Evolutionary conservation across 23 red algal species (phyloP), one percentile per base, ranked within the genome.

Genomic region (Gracilaria domingensis): DNA sequence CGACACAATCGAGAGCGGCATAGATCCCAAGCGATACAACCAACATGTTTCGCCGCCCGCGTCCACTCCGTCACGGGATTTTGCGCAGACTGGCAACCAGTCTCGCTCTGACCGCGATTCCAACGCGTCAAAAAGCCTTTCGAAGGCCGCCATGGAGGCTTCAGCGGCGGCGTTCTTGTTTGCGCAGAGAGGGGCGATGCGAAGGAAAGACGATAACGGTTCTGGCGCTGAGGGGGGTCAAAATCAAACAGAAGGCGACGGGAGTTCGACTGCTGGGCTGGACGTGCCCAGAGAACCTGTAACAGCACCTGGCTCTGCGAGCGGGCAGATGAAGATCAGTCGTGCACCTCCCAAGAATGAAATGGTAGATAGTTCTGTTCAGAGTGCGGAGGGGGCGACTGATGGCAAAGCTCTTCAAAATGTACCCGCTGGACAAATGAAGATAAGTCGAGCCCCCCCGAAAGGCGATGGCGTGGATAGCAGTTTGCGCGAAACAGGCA

Each of bases 1-100:
- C 8, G 28, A 84, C 66, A 77, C 64, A 8, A 87, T 87, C 44
- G 84, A 87, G 67, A 87, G 84, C 49, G 84, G 84, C 33, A 59
- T 87, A 14, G 84, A 73, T 28, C 72, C 72, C 2, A 49, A 24
- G 3, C 72, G 72, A 18, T 77, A 77, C 72, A 77, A 77, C 25
- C 72, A 37, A 30, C 72, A 77, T 30, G 72, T 77, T 4, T 24
- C 72, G 21, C 72, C 72, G 0, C 39, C 72, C 4, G 45, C 42
- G 20, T 12, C 40, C 20, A 14, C 11, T 24, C 72, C 72, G 21
- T 24, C 45, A 4, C 3, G 21, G 0, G 38, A 48, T 29, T 35
- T 33, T 29, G 33, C 62, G 26, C 62, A 67, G 12, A 33, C 62
- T 7, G 62, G 62, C 8, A 2, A 4, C 28, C 62, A 36, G 17